Conservation (phyloP, 2,329 filamentous ascomycete species). For the Venturia carpophila region DNA sequence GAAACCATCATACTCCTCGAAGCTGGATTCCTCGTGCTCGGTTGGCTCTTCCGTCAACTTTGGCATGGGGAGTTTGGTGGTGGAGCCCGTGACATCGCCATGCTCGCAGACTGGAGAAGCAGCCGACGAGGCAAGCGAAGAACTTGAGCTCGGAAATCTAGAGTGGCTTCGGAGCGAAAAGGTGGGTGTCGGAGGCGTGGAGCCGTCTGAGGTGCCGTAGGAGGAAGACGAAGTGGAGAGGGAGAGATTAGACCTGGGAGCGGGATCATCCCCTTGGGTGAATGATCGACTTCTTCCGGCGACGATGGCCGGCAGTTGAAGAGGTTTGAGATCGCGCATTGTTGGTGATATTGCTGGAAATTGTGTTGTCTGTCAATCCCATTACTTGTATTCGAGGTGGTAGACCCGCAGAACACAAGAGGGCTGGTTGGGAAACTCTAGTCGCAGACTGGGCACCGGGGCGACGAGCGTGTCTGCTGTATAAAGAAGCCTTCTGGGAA, state of each 20-base stretch:
- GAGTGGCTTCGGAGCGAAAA: slow-evolving; percentile 55
- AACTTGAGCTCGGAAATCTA: slow-evolving; percentile 65
- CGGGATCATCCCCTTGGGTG: slow-evolving; percentile 22
- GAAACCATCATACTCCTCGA: slow-evolving; percentile 42
- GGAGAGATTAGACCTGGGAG: slow-evolving; percentile 31
- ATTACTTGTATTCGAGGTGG: slow-evolving; percentile 15
- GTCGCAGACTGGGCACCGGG: neutral
- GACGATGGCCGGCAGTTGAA: slow-evolving; percentile 32
- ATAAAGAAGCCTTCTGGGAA: slow-evolving; percentile 2
- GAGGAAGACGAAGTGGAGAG: slow-evolving; percentile 24
- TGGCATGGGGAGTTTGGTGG: slow-evolving; percentile 55
- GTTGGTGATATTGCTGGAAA: neutral
- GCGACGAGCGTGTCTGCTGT: slow-evolving; percentile 6
- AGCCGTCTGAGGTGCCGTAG: slow-evolving; percentile 54
- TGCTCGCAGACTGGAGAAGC: slow-evolving; percentile 42
- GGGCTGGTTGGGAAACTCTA: neutral
- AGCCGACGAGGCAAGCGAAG: slow-evolving; percentile 56
- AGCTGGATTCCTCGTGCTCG: slow-evolving; percentile 53
- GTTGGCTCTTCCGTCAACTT: slow-evolving; percentile 75
- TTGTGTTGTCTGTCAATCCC: slow-evolving; percentile 11
- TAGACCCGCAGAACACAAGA: neutral
- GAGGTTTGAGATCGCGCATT: slow-evolving; percentile 19
- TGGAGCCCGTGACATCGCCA: slow-evolving; percentile 50
- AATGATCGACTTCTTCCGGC: slow-evolving; percentile 27
- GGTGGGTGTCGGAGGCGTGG: slow-evolving; percentile 63